A percentile compares a stretch with the other conserved stretches of the same genome.
These are phyloP conservation scores for Volutella citrinella DNA, from an alignment of 2,329 filamentous ascomycete genomes.

Conservation along the genomic window DNA sequence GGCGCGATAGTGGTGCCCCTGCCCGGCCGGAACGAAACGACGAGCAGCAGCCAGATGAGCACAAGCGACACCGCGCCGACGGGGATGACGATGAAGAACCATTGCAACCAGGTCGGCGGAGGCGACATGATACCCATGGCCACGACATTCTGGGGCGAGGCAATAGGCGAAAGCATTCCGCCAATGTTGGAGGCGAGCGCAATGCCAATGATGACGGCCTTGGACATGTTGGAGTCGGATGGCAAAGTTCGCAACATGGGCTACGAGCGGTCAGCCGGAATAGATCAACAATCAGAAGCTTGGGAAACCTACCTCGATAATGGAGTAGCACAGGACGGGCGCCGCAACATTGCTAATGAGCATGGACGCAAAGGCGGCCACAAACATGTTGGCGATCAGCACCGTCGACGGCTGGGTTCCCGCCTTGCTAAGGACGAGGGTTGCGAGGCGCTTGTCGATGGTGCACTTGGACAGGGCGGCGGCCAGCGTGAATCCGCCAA, in stretches of 20 bases:
- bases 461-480: slow-evolving; percentile 95
- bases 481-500: slow-evolving; percentile 94
- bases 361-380: slow-evolving; percentile 97
- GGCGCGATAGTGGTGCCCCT: slow-evolving; percentile 86
- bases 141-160: slow-evolving; percentile 95
- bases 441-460: slow-evolving; percentile 96
- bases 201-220: slow-evolving; percentile 92
- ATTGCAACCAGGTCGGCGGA: slow-evolving; percentile 86
- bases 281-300: no score
- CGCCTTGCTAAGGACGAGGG: slow-evolving; percentile 92
- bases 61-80: slow-evolving; percentile 87
- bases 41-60: slow-evolving; percentile 82
- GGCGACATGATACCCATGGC: slow-evolving; percentile 95
- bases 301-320: slow-evolving; percentile 73
- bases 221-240: slow-evolving; percentile 87
- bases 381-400: slow-evolving; percentile 96
- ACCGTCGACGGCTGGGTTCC: slow-evolving; percentile 88
- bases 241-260: slow-evolving; percentile 93
- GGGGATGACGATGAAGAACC: slow-evolving; percentile 95
- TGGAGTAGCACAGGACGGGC: slow-evolving; percentile 94
- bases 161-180: slow-evolving; percentile 93
- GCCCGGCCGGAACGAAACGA: slow-evolving; percentile 81
- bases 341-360: slow-evolving; percentile 98
- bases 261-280: no score
- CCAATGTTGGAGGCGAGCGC: slow-evolving; percentile 94